Evolutionary conservation across 2,329 filamentous ascomycete species (phyloP).

Genomic region (Colletotrichum incanum): DNA sequence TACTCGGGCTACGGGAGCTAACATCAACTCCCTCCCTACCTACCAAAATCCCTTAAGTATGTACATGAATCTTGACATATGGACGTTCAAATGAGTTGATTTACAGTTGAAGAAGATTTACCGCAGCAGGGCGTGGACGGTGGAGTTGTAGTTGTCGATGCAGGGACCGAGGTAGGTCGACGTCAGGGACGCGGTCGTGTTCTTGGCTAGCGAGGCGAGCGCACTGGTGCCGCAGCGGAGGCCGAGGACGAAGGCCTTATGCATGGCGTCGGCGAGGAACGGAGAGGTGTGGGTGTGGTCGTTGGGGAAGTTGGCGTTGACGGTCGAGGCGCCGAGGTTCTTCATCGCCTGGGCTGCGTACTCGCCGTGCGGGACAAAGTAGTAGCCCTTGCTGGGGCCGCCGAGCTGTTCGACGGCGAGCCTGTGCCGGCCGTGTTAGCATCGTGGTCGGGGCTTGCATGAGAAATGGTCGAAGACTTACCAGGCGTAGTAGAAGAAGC

Average conservation of each 20-base stretch:
- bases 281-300: conserved; percentile 76
- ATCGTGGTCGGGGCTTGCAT: background rate
- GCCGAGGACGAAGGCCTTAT: conserved; percentile 71
- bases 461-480: conserved; percentile 47
- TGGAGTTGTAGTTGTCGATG: conserved; percentile 45
- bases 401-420: conserved; percentile 56
- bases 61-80: conserved; percentile 25
- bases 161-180: conserved; percentile 50
- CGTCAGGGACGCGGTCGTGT: conserved; percentile 52
- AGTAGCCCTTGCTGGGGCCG: conserved; percentile 58
- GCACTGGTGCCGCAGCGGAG: conserved; percentile 64
- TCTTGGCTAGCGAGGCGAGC: conserved; percentile 53
- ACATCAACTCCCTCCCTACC: too few relatives aligned
- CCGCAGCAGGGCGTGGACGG: conserved; percentile 39
- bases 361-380: conserved; percentile 73
- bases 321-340: conserved; percentile 63
- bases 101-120: background rate
- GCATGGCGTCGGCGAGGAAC: conserved; percentile 68
- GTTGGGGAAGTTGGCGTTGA: conserved; percentile 69
- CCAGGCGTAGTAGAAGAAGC: conserved; percentile 72
- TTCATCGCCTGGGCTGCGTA: conserved; percentile 70
- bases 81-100: background rate
- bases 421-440: conserved; percentile 27
- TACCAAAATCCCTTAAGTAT: conserved; percentile 1
- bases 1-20: background rate